These are phyloP conservation scores for Ramalina intermedia DNA, from an alignment of 495 filamentous ascomycete genomes.

Conservation along the genomic window DNA sequence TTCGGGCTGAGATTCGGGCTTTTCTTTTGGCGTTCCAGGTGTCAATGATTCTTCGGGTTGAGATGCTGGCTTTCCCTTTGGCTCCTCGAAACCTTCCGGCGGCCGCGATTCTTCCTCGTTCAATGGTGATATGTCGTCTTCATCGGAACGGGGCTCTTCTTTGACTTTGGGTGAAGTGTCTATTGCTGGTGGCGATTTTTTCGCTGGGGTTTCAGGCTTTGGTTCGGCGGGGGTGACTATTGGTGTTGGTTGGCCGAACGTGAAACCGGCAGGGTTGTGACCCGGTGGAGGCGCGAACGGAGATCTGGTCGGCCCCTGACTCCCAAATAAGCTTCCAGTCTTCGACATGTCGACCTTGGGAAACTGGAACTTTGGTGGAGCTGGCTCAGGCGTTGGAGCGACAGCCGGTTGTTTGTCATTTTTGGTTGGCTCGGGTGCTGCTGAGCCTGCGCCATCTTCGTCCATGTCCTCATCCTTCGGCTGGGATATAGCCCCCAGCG, in stretches of 20 bases:
- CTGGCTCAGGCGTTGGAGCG: slow-evolving; percentile 21
- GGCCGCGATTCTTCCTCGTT: slow-evolving; percentile 9
- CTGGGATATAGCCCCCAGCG: slow-evolving; percentile 29
- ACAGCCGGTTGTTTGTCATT: slow-evolving; percentile 13
- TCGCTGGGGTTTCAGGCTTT: slow-evolving; percentile 9
- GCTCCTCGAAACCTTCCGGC: slow-evolving; percentile 4
- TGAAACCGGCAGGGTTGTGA: slow-evolving; percentile 23
- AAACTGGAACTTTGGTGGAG: slow-evolving; percentile 32
- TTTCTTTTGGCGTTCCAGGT: background rate
- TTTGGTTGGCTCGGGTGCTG: slow-evolving; percentile 19
- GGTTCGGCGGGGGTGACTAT: slow-evolving; percentile 12
- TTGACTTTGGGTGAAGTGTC: slow-evolving; percentile 16
- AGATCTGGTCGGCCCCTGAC: slow-evolving; percentile 18
- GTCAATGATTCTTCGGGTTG: no score
- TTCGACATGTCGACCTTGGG: slow-evolving; percentile 16
- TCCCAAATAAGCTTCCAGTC: slow-evolving; percentile 24
- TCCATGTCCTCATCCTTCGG: slow-evolving; percentile 49
- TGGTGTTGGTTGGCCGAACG: slow-evolving; percentile 21
- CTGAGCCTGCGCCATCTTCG: slow-evolving; percentile 22
- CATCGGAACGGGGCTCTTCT: slow-evolving; percentile 18
- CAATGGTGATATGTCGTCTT: slow-evolving; percentile 6
- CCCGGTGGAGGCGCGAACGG: slow-evolving; percentile 21
- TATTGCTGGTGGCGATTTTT: slow-evolving; percentile 7
- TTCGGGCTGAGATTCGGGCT: background rate
- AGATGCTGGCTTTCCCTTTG: background rate